Base-by-base conservation (phyloP, 768 basidiomycete species). In the Macrocybe gigantea region DNA sequence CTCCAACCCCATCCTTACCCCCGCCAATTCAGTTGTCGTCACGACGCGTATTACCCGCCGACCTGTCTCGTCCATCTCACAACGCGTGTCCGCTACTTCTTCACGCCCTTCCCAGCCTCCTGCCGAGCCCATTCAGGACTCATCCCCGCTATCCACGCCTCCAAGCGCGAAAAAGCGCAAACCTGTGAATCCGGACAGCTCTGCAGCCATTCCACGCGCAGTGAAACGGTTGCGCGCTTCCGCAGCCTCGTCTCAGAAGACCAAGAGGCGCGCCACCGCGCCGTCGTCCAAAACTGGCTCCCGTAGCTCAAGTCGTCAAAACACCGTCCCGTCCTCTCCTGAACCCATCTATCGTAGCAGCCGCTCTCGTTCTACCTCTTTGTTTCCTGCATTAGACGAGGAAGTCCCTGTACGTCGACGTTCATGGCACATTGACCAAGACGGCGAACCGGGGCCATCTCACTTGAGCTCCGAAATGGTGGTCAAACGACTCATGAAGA, bases 401-500 rank as follows among this genome's bases (percentile, higher is more conserved):
- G 65, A 67, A 6, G 39, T 57, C 33, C 70, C 71, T 9, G 56
- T 68, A 42, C 59, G 64, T 12, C 64, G 67, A 22, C 69, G 77
- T 12, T 66, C 67, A 38, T 86, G 85, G 79, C 70, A 70, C 7
- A 64, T 66, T 33, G 60, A 69, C 14, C 76, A 80, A 39, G 70
- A 77, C 45, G 83, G 80, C 1, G 63, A 64, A 14, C 77, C 79
- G 1, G 80, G 79, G 5, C 60, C 66, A 1, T 66, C 57, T 1
- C 77, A 83, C 56, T 61, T 82, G 41, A 85, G 81, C 62, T 85
- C 82, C 9, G 85, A 84, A 57, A 63, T 64, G 13, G 84, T 85
- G 6, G 83, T 91, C 8, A 71, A 67, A 53, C 61, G 67, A 33
- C 68, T 89, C 1, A 76, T 82, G 64, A 83, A 79, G 56, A 73